Evolutionary conservation across 768 basidiomycete genomes (phyloP), one percentile per base, ranked within the genome.

Genomic region (Agaricus blazei): DNA sequence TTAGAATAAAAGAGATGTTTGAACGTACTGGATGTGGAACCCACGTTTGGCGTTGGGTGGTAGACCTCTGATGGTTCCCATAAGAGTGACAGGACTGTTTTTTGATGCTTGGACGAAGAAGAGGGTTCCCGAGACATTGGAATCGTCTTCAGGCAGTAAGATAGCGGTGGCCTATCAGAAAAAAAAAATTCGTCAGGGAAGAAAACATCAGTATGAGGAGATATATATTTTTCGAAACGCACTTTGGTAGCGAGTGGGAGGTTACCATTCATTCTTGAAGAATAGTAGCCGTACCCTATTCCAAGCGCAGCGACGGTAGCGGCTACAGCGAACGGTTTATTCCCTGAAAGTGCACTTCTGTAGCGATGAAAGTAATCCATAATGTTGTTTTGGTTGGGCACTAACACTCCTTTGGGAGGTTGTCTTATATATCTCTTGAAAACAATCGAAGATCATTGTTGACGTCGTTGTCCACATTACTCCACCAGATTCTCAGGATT

Each of bases 11-110:
- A 9, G 9, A 41, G 19, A 23, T 12, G 3, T 9, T 46, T 48
- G 37, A n/a, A 73, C 85, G 55, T 60, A 89, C 88, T 93, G 90
- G 54, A 93, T 72, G 69, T 93, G 91, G 73, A 92, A 89, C 4
- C 91, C 91, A 36, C 84, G 79, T 56, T 74, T 65, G 4, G 84
- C 74, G 48, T 75, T 75, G 4, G 83, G 73, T 59, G 81, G 77
- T 44, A 93, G 76, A 58, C 79, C 79, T 54, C 70, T 74, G 59
- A 93, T 72, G 51, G 79, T 74, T 27, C 88, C 88, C 9, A 78
- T 78, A 40, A 93, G 69, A 12, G 71, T 80, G 48, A 89, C 85
- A 26, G 82, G 77, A 2, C 75, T 78, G 52, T 64, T 65, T 58
- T 68, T 66, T 15, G 72, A 65, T 2, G 72, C 52, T 67, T 92